Base-by-base conservation (phyloP, 2,329 filamentous ascomycete genomes). In the Thielaviopsis musarum region DNA sequence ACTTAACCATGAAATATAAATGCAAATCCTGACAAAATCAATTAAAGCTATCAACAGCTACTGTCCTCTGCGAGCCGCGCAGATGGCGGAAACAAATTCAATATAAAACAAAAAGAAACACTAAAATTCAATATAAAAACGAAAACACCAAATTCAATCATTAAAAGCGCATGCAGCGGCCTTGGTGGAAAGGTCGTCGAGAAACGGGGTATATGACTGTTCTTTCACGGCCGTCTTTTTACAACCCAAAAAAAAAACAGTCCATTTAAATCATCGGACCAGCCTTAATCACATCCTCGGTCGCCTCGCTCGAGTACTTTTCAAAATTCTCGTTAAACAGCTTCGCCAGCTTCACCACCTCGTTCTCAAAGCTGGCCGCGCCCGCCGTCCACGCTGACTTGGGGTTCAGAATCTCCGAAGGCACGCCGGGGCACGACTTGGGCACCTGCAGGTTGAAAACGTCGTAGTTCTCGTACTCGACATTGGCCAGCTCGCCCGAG, bases 391-490 rank as follows among this genome's bases (percentile, higher is more conserved):
- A 98, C 67, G 87, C 88, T 72, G 85, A 91, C 74, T 85, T 84
- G 65, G 93, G 93, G 82, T 98, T 97, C 70, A 98, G 83, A 45
- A 98, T 80, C 76, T 97, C 91, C 62, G 82, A 78, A 57, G 93
- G 93, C 9, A 98, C 93, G 69, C 84, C 85, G 64, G 87, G 83
- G 81, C 91, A 97, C 56, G 82, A 77, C 77, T 86, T 96, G 72
- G 93, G 93, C n/a, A 98, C 89, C 70, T 86, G 81, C 61, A 98
- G 85, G 80, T 96, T 95, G 84, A 98, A 98, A 64, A 90, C 84
- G 49, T 90, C 89, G 76, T 98, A 98, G 65, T 77, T 89, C 79
- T 98, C 93, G 76, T 88, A 98, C 74, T 95, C 86, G 64, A 82
- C 85, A 67, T 95, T 87, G 69, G 90, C 90, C 66, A 98, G 88